Base-by-base conservation (phyloP, 805 yeast genomes). In the Saturnispora besseyi region DNA sequence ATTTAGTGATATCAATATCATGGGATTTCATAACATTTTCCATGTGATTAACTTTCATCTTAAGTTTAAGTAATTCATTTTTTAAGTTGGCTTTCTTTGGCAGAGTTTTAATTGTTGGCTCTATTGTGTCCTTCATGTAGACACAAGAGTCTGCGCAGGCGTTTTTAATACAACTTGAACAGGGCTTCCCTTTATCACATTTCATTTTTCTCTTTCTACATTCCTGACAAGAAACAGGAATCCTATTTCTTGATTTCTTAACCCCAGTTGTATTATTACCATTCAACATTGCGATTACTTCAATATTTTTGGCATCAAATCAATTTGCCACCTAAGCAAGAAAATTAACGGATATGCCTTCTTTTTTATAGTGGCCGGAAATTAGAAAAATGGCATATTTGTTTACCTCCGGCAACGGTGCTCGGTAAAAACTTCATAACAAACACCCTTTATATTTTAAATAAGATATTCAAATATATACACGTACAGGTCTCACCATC, bases 181-280 rank as follows among this genome's bases (percentile, higher is more conserved):
- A 63, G 5, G 75, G 76, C 44, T 60, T 61, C 15, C 53, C 52
- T 46, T 69, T 63, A 45, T 71, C 74, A 59, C 76, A 72, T 53
- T 74, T 75, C 45, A 73, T 73, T 56, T 76, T 76, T 37, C 75
- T 64, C 56, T 65, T 68, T 22, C 76, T 66, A 53, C 79, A 76
- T 44, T 70, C 70, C 32, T 69, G 71, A 54, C 81, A 76, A 1
- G 75, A 73, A 5, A 76, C 57, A 0, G 75, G 69, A 47, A 71
- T 63, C 43, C 79, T 66, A 33, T 72, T 68, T 46, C 78, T 64
- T 52, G 70, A 66, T 58, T 72, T 73, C 53, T 65, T 71, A 12
- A 63, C 55, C 36, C 55, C 38, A 11, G 18, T 36, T 7, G 26
- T 7, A 28, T n/a, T 30, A 13, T 24, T 38, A 15, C 30, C 12